Evolutionary conservation across 2,329 filamentous ascomycete genomes (phyloP), one percentile per base, ranked within the genome.

Genomic region (Xylaria sp.): DNA sequence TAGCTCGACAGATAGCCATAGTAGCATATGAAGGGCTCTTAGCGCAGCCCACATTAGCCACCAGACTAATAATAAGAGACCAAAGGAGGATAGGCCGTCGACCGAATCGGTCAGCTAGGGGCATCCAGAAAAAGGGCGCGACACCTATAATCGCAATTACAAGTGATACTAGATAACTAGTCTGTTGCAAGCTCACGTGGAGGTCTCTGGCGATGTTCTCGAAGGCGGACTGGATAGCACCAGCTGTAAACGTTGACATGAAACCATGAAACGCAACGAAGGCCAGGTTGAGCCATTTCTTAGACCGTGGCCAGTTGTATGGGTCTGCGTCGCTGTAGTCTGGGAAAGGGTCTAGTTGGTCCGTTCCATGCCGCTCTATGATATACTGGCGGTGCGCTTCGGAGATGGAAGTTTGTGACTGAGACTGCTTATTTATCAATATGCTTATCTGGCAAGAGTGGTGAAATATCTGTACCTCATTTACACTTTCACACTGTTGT

Each of bases 181-280:
- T 53, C 15, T 61, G 40, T 42, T 64, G 61, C 21, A 64, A 38
- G 38, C 50, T 53, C 15, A 64, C 50, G n/a, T 57, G 1, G 17
- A 64, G 54, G 37, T 64, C 62, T 17, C 49, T 38, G 25, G 58
- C 49, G 47, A 64, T 64, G 12, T 57, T 35, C 49, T 46, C 58
- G 21, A 60, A 64, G n/a, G 59, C 58, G 2, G 62, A 59, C 15
- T 60, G 55, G 17, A 64, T 64, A 8, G 58, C 35, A 5, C 58
- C 35, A 1, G 62, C 62, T 15, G 54, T 64, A 38, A 64, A 64
- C 4, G 62, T 64, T 4, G 62, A 47, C 62, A 64, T 62, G 21
- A 59, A 61, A 2, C 54, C 62, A 37, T 64, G 62, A 8, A 64
- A 64, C 4, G 54, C 62, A 45, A 64, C 42, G 42, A 64, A 61